phyloP scores from a whole-genome alignment of 805 yeast species.

The Dipodascopsis uninucleata region DNA sequence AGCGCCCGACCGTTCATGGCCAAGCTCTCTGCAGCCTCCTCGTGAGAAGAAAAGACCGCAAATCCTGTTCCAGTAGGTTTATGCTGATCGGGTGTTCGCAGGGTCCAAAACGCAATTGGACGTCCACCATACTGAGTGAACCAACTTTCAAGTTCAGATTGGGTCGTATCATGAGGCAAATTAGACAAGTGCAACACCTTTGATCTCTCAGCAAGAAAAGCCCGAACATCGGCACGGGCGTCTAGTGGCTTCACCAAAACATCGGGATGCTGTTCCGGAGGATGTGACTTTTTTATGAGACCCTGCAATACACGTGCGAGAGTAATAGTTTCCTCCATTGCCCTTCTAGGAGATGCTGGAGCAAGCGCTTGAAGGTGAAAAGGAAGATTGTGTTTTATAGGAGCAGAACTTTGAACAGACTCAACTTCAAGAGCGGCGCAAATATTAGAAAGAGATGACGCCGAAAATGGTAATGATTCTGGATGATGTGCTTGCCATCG shows the following conservation, averaged over 20 bases:
- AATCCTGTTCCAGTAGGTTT: constrained; percentile 66
- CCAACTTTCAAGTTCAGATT: constrained; percentile 87
- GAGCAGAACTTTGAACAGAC: constrained; percentile 30
- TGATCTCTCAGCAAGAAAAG: constrained; percentile 67
- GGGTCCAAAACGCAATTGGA: constrained; percentile 86
- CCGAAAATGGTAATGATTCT: constrained; percentile 38
- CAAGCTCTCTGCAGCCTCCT: constrained; percentile 76
- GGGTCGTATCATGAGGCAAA: constrained; percentile 81
- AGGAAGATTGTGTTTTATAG: constrained; percentile 29
- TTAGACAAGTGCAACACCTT: constrained; percentile 77
- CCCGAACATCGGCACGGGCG: constrained; percentile 63
- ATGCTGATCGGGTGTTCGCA: constrained; percentile 57
- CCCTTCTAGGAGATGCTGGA: constrained; percentile 42
- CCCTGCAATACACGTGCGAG: constrained; percentile 45
- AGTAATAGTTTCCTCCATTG: constrained; percentile 47
- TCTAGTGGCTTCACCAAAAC: constrained; percentile 74
- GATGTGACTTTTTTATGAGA: constrained; percentile 48
- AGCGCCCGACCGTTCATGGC: constrained; percentile 73
- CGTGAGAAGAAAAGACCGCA: constrained; percentile 79
- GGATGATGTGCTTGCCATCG: constrained; percentile 69
- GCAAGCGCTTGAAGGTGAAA: constrained; percentile 30
- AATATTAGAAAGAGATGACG: constrained; percentile 39
- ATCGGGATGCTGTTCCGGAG: constrained; percentile 47
- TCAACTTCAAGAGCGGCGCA: constrained; percentile 49
- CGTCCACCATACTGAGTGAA: constrained; percentile 81